Conservation (phyloP, 1,139 yeast species). For the Wickerhamomyces sp. region DNA sequence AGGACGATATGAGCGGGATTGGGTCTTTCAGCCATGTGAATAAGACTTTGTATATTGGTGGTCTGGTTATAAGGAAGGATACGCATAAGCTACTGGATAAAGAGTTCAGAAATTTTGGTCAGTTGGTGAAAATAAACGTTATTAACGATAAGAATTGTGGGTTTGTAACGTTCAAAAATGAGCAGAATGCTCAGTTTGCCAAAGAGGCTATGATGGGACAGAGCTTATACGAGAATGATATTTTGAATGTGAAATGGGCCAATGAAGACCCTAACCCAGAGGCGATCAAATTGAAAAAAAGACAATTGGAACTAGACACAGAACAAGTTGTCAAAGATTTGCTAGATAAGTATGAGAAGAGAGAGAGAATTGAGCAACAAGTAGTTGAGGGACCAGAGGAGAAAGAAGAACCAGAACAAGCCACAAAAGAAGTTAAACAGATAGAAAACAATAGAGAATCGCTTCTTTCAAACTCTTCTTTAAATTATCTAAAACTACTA, state of each 20-base stretch:
- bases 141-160: conserved; percentile 66
- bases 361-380: conserved; percentile 8
- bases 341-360: conserved; percentile 12
- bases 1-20: conserved; percentile 94
- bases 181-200: conserved; percentile 84
- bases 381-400: no score
- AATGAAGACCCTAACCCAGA: conserved; percentile 80
- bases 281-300: conserved; percentile 52
- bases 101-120: conserved; percentile 74
- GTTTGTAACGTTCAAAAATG: conserved; percentile 67
- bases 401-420: conserved; percentile 8
- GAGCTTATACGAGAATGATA: conserved; percentile 49
- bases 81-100: conserved; percentile 42
- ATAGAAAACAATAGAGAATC: conserved; percentile 6
- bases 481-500: conserved; percentile 6
- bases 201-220: conserved; percentile 91
- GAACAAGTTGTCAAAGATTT: conserved; percentile 15
- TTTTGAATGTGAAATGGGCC: conserved; percentile 82
- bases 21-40: conserved; percentile 75
- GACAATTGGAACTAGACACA: conserved; percentile 20
- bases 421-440: conserved; percentile 11
- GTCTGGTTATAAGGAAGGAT: conserved; percentile 38
- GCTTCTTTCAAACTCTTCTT: background rate
- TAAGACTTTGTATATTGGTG: conserved; percentile 75
- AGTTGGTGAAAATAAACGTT: conserved; percentile 63